Conservation (phyloP, 495 filamentous ascomycete genomes). For the Durotheca rogersii region DNA sequence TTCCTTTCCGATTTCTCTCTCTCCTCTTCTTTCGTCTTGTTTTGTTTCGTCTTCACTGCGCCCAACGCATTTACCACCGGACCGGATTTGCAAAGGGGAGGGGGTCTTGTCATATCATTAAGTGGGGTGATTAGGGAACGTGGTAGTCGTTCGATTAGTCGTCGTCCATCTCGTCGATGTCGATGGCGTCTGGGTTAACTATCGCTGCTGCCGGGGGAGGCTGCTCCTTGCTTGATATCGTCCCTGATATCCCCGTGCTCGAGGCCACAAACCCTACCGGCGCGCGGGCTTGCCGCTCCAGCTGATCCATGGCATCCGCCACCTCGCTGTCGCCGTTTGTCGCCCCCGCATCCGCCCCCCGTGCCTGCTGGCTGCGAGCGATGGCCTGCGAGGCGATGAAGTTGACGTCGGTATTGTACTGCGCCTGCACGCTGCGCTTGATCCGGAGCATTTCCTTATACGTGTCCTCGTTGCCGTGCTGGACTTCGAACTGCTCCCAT, state of each 20-base stretch:
- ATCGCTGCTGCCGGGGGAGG: constrained; percentile 50
- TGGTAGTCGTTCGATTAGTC: constrained; percentile 34
- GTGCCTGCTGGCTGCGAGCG: constrained; percentile 69
- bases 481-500: constrained; percentile 96
- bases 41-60: not conserved
- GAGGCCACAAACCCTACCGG: constrained; percentile 91
- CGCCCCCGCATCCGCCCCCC: constrained; percentile 48
- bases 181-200: constrained; percentile 93
- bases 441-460: constrained; percentile 99
- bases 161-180: constrained; percentile 67
- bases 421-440: constrained; percentile 94
- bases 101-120: no score
- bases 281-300: constrained; percentile 86
- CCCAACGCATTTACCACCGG: not conserved
- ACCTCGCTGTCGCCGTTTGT: constrained; percentile 54
- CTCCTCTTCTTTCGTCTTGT: not conserved
- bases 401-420: constrained; percentile 98
- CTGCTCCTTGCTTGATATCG: constrained; percentile 47
- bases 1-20: not conserved
- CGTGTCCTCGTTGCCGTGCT: constrained; percentile 98
- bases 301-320: constrained; percentile 83
- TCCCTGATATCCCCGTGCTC: constrained; percentile 75
- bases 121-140: no score
- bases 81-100: not conserved
- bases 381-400: constrained; percentile 97